Evolutionary conservation across 768 basidiomycete species (phyloP).

Genomic region (Phylloporus scabripes): DNA sequence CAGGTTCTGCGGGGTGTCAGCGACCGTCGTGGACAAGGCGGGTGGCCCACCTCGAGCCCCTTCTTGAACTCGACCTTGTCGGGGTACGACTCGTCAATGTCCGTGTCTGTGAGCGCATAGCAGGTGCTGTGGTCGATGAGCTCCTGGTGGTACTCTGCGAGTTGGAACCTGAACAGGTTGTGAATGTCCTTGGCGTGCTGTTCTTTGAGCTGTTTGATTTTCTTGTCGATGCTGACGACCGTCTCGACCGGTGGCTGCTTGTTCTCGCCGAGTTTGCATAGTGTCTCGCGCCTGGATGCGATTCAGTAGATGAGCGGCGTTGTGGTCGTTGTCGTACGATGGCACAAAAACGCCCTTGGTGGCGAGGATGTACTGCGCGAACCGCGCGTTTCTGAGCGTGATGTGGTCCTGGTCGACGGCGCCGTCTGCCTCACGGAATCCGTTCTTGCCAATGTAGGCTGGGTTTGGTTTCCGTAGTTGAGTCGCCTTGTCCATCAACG

Average conservation of each 20-base stretch:
- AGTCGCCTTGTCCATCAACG: not conserved
- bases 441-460: conserved; percentile 13
- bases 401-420: conserved; percentile 12
- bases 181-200: conserved; percentile 30
- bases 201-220: conserved; percentile 27
- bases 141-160: conserved; percentile 29
- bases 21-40: not conserved
- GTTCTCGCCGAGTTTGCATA: conserved; percentile 20
- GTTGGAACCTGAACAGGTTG: conserved; percentile 27
- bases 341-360: conserved; percentile 37
- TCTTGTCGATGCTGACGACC: conserved; percentile 20
- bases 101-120: conserved; percentile 26
- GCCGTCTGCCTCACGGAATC: conserved; percentile 17
- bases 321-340: conserved; percentile 27
- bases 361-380: conserved; percentile 37
- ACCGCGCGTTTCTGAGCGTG: conserved; percentile 29
- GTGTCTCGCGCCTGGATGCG: conserved; percentile 13
- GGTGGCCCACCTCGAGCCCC: conserved; percentile 19
- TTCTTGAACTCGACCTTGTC: conserved; percentile 24
- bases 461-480: conserved; percentile 13
- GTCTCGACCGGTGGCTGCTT: conserved; percentile 19
- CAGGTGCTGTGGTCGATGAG: conserved; percentile 25
- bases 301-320: not conserved
- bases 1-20: conserved; percentile 14
- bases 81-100: conserved; percentile 21